Evolutionary conservation across 305 asterid species (phyloP).

Genomic region (Plantago lanceolata): DNA sequence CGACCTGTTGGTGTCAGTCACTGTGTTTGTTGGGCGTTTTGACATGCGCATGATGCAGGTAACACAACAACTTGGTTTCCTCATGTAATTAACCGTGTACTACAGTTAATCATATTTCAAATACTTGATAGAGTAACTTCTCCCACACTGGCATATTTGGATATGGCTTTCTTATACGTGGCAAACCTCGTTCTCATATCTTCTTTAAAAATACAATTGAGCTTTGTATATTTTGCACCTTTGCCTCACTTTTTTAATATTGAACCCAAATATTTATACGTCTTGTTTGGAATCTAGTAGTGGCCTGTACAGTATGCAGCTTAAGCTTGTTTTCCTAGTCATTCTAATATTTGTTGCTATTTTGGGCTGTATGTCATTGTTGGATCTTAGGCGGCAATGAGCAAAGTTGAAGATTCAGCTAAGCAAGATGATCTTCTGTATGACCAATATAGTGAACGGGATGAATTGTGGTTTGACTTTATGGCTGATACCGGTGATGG

Average conservation of each 20-base stretch:
- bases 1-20: conserved; percentile 93
- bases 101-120: neutral
- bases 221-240: neutral
- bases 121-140: neutral
- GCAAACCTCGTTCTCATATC: neutral
- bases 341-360: conserved; percentile 15
- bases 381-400: conserved; percentile 87
- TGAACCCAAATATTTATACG: conserved; percentile 8
- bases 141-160: too few relatives aligned
- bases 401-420: conserved; percentile 70
- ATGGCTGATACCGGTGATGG: conserved; percentile 99
- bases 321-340: too few relatives aligned
- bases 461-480: conserved; percentile 96
- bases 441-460: conserved; percentile 74
- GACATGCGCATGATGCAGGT: conserved; percentile 99
- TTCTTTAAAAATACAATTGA: neutral
- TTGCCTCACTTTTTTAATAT: neutral
- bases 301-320: neutral
- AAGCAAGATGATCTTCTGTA: conserved; percentile 79
- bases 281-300: conserved; percentile 10
- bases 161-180: too few relatives aligned
- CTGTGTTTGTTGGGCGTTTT: conserved; percentile 97
- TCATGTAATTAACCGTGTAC: neutral
- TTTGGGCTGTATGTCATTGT: conserved; percentile 20
- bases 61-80: neutral